Percentiles rank a stretch among this genome's conserved stretches.
Conservation (phyloP, 2,329 filamentous ascomycete species). For the Endocalyx cinctus region DNA sequence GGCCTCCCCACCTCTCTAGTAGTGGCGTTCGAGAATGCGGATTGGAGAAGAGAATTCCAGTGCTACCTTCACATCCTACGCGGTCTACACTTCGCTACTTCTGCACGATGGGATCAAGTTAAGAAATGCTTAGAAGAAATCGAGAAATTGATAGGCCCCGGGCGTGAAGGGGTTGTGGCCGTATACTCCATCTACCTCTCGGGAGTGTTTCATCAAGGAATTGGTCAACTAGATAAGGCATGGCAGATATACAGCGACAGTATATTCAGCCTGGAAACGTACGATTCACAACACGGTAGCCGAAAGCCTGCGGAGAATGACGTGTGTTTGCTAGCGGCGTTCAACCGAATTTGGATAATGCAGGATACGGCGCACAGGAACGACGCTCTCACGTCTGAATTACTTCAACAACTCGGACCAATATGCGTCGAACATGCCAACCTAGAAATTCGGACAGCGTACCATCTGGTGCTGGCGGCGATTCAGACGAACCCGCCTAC, state of each 20-base stretch:
- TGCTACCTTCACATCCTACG: slow-evolving; percentile 69
- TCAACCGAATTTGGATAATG: slow-evolving; percentile 71
- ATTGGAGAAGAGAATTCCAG: slow-evolving; percentile 62
- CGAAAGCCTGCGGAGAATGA: slow-evolving; percentile 54
- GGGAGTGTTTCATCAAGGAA: slow-evolving; percentile 72
- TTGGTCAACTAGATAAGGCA: slow-evolving; percentile 66
- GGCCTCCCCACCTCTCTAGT: slow-evolving; percentile 48
- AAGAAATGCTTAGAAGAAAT: slow-evolving; percentile 52
- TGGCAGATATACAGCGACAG: slow-evolving; percentile 60
- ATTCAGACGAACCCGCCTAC: slow-evolving; percentile 57
- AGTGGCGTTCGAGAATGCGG: slow-evolving; percentile 52
- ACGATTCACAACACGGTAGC: slow-evolving; percentile 32
- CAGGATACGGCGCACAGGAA: slow-evolving; percentile 56
- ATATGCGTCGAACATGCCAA: slow-evolving; percentile 67
- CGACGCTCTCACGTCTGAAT: slow-evolving; percentile 51
- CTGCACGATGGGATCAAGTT: slow-evolving; percentile 66
- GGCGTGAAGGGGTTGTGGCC: slow-evolving; percentile 40
- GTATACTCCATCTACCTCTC: slow-evolving; percentile 66
- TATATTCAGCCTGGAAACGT: slow-evolving; percentile 49
- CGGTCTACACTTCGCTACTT: slow-evolving; percentile 64
- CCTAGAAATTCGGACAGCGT: slow-evolving; percentile 71
- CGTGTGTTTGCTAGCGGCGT: slow-evolving; percentile 58
- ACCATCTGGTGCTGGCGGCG: slow-evolving; percentile 69
- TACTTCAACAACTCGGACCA: slow-evolving; percentile 63
- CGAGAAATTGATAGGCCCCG: slow-evolving; percentile 36